Percentiles rank a stretch among this genome's conserved stretches.
These are phyloP conservation scores for Mortierella sp. DNA, from an alignment of 371 early-diverging fungal species.

Conservation along the genomic window DNA sequence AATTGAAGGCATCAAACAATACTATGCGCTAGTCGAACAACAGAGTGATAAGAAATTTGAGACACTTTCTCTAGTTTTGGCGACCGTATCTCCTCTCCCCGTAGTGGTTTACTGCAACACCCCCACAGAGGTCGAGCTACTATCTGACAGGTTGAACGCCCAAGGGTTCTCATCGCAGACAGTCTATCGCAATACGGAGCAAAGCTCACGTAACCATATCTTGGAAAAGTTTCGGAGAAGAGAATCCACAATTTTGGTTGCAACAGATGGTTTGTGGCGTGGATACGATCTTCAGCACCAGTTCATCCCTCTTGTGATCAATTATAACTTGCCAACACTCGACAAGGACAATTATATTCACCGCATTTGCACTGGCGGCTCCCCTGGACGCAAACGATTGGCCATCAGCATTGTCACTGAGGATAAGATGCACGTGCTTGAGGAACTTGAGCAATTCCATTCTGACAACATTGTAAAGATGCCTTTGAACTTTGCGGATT, in stretches of 20 bases:
- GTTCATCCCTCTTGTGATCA: conserved; percentile 94
- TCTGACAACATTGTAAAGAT: conserved; percentile 90
- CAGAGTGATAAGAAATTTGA: conserved; percentile 88
- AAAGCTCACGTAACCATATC: conserved; percentile 95
- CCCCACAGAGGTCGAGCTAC: conserved; percentile 92
- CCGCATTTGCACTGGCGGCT: conserved; percentile 99
- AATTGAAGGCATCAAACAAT: conserved; percentile 94
- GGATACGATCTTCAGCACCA: conserved; percentile 99
- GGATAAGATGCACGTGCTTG: conserved; percentile 93
- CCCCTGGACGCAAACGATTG: conserved; percentile 99
- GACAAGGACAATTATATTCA: conserved; percentile 98
- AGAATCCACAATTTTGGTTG: conserved; percentile 95
- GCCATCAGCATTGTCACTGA: conserved; percentile 99
- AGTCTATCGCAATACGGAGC: conserved; percentile 97
- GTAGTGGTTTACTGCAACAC: conserved; percentile 97
- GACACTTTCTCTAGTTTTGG: conserved; percentile 93
- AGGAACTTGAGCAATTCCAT: conserved; percentile 96
- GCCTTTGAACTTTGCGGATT: conserved; percentile 90
- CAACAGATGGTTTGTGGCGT: conserved; percentile 98
- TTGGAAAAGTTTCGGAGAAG: conserved; percentile 98
- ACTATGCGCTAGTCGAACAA: conserved; percentile 92
- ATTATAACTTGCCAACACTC: conserved; percentile 95
- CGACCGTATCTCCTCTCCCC: conserved; percentile 92
- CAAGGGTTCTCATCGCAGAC: conserved; percentile 94
- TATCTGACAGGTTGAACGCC: conserved; percentile 85